A percentile compares a stretch with the other conserved stretches of the same genome.
Conservation (phyloP, 805 yeast species). For the Cyberlindnera petersonii region DNA sequence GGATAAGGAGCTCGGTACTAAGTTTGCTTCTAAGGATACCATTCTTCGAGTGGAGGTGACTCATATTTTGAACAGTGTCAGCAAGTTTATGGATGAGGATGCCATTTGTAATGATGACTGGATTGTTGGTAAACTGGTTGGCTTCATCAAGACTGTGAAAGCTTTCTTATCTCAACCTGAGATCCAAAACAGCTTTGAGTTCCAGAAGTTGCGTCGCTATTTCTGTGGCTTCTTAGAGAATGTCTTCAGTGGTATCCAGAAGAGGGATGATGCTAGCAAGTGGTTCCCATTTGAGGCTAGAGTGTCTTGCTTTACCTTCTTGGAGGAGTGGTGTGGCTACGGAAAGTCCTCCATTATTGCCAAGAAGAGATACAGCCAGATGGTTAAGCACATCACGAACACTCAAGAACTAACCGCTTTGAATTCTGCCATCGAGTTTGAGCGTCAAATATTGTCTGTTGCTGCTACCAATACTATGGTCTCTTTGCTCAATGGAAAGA, state of each 20-base stretch:
- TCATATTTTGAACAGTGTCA: slow-evolving; percentile 69
- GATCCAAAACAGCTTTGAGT: slow-evolving; percentile 63
- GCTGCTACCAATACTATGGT: slow-evolving; percentile 85
- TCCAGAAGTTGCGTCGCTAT: slow-evolving; percentile 73
- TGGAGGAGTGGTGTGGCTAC: slow-evolving; percentile 94
- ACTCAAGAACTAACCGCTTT: slow-evolving; percentile 43
- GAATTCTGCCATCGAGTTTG: slow-evolving; percentile 76
- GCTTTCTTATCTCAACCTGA: slow-evolving; percentile 50
- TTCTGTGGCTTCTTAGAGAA: slow-evolving; percentile 80
- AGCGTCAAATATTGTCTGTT: slow-evolving; percentile 61
- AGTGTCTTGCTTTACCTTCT: slow-evolving; percentile 71
- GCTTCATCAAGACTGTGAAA: slow-evolving; percentile 59
- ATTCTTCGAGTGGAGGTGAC: slow-evolving; percentile 68
- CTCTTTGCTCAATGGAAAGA: slow-evolving; percentile 69
- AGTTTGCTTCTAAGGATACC: slow-evolving; percentile 35
- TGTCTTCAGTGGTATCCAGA: slow-evolving; percentile 54
- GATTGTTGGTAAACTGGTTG: slow-evolving; percentile 60
- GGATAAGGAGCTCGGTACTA: slow-evolving; percentile 42
- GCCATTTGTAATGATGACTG: slow-evolving; percentile 59
- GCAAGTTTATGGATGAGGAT: slow-evolving; percentile 52
- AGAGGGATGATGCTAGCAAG: slow-evolving; percentile 37
- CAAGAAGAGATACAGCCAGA: slow-evolving; percentile 59
- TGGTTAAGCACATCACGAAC: slow-evolving; percentile 42
- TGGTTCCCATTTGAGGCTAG: slow-evolving; percentile 88
- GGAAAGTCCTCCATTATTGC: slow-evolving; percentile 63